A percentile compares a stretch with the other conserved stretches of the same genome.
These are phyloP conservation scores for Gomphus bonarii DNA, from an alignment of 1,284 basidiomycete genomes.

Conservation along the genomic window DNA sequence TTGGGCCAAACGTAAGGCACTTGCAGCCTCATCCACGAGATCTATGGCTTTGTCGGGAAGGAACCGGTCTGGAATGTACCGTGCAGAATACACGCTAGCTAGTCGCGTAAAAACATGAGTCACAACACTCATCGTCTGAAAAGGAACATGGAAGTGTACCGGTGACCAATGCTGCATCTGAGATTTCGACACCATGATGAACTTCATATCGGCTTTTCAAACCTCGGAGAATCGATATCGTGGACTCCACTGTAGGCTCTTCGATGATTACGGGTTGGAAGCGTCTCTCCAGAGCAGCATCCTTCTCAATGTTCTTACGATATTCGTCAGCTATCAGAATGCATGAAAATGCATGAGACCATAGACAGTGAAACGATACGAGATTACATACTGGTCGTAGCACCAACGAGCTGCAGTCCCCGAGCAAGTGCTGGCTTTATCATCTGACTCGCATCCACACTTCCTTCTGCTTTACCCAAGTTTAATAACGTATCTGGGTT, in stretches of 20 bases:
- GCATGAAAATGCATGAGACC: too few species aligned
- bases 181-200: slow-evolving; percentile 87
- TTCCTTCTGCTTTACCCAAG: slow-evolving; percentile 85
- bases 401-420: slow-evolving; percentile 79
- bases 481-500: slow-evolving; percentile 64
- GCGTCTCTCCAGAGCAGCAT: slow-evolving; percentile 81
- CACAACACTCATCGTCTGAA: not conserved
- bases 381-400: slow-evolving; percentile 62
- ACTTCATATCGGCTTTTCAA: slow-evolving; percentile 80
- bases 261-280: slow-evolving; percentile 86
- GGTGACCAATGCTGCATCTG: slow-evolving; percentile 80
- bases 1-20: slow-evolving; percentile 80
- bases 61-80: slow-evolving; percentile 81
- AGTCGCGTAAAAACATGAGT: slow-evolving; percentile 1
- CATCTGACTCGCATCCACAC: slow-evolving; percentile 87
- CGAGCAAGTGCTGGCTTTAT: slow-evolving; percentile 82
- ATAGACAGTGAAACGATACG: not conserved
- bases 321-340: slow-evolving; percentile 69
- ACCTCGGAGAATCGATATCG: slow-evolving; percentile 84
- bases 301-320: slow-evolving; percentile 85
- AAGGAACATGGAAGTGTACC: slow-evolving; percentile 25
- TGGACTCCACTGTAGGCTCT: slow-evolving; percentile 79
- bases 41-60: slow-evolving; percentile 89
- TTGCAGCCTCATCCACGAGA: slow-evolving; percentile 85
- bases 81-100: slow-evolving; percentile 75